A percentile compares a stretch with the other conserved stretches of the same genome.
These are phyloP conservation scores for Hanseniaspora nectarophila DNA, from an alignment of 805 yeast genomes.

Conservation along the genomic window DNA sequence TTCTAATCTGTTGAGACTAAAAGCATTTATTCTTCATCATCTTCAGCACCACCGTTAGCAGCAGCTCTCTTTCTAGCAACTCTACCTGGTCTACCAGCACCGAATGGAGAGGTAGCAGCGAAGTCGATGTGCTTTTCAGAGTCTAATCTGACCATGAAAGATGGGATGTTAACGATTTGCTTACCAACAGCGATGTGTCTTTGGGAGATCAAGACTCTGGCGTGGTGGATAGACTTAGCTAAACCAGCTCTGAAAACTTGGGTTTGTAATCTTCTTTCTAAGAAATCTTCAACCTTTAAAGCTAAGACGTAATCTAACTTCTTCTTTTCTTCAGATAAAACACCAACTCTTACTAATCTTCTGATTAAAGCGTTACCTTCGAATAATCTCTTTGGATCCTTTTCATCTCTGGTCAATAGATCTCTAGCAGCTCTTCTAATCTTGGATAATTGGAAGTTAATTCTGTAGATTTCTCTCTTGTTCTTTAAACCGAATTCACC, in stretches of 20 bases:
- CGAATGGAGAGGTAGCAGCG: conserved; percentile 98
- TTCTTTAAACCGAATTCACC: conserved; percentile 99
- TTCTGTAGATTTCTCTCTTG: conserved; percentile 99
- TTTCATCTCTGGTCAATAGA: conserved; percentile 98
- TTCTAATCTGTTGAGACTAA: background rate
- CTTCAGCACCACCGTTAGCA: conserved; percentile 56
- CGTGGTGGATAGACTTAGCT: conserved; percentile 99
- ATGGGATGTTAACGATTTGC: conserved; percentile 97
- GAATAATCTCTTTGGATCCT: conserved; percentile 99
- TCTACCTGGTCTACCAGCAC: conserved; percentile 99
- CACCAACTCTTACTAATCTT: conserved; percentile 98
- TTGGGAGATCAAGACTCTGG: conserved; percentile 96
- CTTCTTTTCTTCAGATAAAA: conserved; percentile 97
- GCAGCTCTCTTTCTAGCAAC: conserved; percentile 86
- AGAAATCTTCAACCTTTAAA: conserved; percentile 94
- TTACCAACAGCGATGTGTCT: conserved; percentile 99
- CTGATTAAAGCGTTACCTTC: conserved; percentile 99
- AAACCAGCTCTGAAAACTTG: conserved; percentile 99
- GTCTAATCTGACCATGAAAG: conserved; percentile 99
- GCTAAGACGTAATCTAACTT: conserved; percentile 99
- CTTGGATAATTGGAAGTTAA: conserved; percentile 97
- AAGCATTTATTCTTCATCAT: conserved; percentile 35
- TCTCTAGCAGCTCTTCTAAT: conserved; percentile 99
- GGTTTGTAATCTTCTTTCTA: conserved; percentile 99
- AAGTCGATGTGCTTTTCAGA: conserved; percentile 99